Evolutionary conservation across 2,329 filamentous ascomycete species (phyloP).

Genomic region (Aureobasidium uvarum): DNA sequence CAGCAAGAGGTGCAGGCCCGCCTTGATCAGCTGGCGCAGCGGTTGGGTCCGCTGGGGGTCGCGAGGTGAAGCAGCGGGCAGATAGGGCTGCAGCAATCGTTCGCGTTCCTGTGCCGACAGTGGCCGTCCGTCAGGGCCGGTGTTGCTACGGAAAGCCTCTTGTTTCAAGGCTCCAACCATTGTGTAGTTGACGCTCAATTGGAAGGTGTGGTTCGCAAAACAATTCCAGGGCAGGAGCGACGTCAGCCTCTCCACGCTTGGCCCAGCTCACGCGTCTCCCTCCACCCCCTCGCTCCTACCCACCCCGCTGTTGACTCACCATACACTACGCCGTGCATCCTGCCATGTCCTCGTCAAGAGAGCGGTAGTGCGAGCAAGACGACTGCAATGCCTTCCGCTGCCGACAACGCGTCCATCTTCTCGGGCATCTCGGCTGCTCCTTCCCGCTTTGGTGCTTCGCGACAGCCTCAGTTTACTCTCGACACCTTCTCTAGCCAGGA

Average conservation of each 20-base stretch:
- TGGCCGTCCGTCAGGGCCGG: constrained; percentile 32
- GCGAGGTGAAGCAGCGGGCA: constrained; percentile 31
- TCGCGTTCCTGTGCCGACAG: constrained; percentile 37
- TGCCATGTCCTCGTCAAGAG: not conserved
- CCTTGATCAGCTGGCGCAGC: constrained; percentile 43
- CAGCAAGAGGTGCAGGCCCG: constrained; percentile 63
- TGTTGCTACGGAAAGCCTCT: constrained; percentile 35
- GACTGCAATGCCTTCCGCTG: constrained; percentile 39
- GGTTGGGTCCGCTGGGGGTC: constrained; percentile 22
- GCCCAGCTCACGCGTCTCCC: constrained; percentile 16
- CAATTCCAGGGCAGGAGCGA: constrained; percentile 21
- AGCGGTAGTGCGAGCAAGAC: not conserved
- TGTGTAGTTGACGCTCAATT: not conserved
- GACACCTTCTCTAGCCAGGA: constrained; percentile 70
- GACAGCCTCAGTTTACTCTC: constrained; percentile 65
- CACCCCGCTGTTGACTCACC: constrained; percentile 1
- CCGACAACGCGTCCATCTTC: constrained; percentile 46
- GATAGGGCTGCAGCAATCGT: constrained; percentile 37
- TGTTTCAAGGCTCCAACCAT: constrained; percentile 36
- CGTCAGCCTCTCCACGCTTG: constrained; percentile 18
- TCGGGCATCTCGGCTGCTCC: constrained; percentile 36
- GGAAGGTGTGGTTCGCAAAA: not conserved
- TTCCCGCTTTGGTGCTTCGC: constrained; percentile 31
- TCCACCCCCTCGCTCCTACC: constrained; percentile 3
- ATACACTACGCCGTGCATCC: not conserved